Evolutionary conservation across 148 eudicot species (phyloP), one percentile per base, ranked within the genome.

Genomic region (Vaccinium corymbosum): DNA sequence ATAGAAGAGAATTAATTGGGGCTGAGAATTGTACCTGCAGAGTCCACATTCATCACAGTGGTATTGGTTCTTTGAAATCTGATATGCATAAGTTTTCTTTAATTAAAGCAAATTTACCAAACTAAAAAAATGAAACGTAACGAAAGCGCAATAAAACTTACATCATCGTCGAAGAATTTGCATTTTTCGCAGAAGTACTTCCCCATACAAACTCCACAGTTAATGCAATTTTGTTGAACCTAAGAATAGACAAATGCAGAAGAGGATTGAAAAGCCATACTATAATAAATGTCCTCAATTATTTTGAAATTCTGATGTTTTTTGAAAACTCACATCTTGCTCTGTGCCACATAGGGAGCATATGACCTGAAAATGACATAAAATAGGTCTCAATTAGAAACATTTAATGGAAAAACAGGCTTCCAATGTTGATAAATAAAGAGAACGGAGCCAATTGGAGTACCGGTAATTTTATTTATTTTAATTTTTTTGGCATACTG

Each of bases 41-140:
- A 94, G 91, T 86, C 97, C 95, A 83, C 98, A 94, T 86, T 92
- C 89, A 77, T 92, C 88, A 70, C 97, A 94, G 84, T 94, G 98
- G 84, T 92, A 94, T 80, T 91, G 96, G 80, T 90, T 88, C 92
- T 94, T 94, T 14, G 93, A 90, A 57, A 89, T 92, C 98, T 75
- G 64, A 81, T 49, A 13, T 55, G 55, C 50, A 62, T 32, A 79
- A 70, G 55, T 53, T 53, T 53, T 82, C 46, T 57, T 49, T 72
- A 62, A 12, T 61, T 16, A 7, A 7, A 20, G 57, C 35, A 3
- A 10, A 3, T 35, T 4, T 42, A 46, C 42, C 17, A 15, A 42
- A 20, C 1, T 12, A 8, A 35, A 19, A 64, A 61, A 32, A 80
- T 7, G 12, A 12, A 27, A 11, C 3, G 25, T 7, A 19, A 38